Base-by-base conservation (phyloP, 805 yeast genomes). In the Pichia exigua region DNA sequence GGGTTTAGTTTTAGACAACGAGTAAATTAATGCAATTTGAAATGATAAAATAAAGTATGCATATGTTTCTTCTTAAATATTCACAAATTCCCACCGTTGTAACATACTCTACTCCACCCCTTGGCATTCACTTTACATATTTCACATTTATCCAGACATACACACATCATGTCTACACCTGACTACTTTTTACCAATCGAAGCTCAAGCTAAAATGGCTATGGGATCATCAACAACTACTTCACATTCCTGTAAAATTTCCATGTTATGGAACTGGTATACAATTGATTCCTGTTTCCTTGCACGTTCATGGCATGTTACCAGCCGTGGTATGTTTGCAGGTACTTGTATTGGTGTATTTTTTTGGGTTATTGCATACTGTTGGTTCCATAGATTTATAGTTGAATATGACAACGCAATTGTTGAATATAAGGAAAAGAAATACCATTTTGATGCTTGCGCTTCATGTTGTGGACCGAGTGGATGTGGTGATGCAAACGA, bases 221-320 rank as follows among this genome's bases (percentile, higher is more conserved):
- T 60, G 63, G 21, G 51, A 5, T 11, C 48, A 6, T 12, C 42
- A 13, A 13, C 46, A 11, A 6, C 44, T 10, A 39, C 35, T 18
- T 11, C 59, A 15, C 52, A 54, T 43, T 26, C 54, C 3, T 61
- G 65, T 52, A 60, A 61, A 42, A 59, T 61, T 22, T 60, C 64
- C 4, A 83, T 83, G 89, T 65, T 80, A 54, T 84, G 89, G 88
- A 84, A 83, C 63, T 83, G 89, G 88, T 71, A 80, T 57, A 81
- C 86, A 0, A 72, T 82, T 28, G 82, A 83, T 57, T 68, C 83
- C 6, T 84, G 88, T 62, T 83, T 83, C 60, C 71, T 84, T 54
- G 74, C 87, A 9, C 69, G 64, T 44, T 67, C 82, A 30, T 83
- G 90, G 90, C 86, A 79, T 53, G 78, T 80, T 44, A 71, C 65